Percentiles rank a stretch among this genome's conserved stretches.
These are phyloP conservation scores for Nasturtium officinale DNA, from an alignment of 345 rosid genomes.

Conservation along the genomic window DNA sequence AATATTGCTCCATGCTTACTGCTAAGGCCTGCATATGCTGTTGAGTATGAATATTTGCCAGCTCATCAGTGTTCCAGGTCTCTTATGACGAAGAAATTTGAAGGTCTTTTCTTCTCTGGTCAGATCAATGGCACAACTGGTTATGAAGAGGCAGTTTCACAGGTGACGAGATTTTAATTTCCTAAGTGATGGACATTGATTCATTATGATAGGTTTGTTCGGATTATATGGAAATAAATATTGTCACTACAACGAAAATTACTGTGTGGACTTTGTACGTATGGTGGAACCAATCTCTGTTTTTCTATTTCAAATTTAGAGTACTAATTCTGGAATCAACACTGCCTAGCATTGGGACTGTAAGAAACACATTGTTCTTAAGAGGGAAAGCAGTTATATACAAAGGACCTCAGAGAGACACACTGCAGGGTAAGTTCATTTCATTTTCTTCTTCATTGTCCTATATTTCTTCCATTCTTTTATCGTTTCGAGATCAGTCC, in stretches of 20 bases:
- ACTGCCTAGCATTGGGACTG: constrained; percentile 88
- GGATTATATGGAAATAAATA: constrained; percentile 17
- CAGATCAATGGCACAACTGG: constrained; percentile 99
- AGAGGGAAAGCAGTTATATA: constrained; percentile 96
- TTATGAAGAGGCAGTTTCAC: constrained; percentile 99
- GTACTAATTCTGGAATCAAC: constrained; percentile 89
- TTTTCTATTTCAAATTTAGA: constrained; percentile 49
- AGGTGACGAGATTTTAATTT: constrained; percentile 51
- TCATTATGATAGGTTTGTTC: constrained; percentile 2
- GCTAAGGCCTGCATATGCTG: constrained; percentile 99
- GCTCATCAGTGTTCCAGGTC: constrained; percentile 93
- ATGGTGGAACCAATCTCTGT: constrained; percentile 8
- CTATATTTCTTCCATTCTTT: constrained; percentile 9
- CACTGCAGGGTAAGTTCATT: constrained; percentile 71
- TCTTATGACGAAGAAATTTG: constrained; percentile 89
- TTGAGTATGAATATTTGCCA: constrained; percentile 96
- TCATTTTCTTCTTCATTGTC: constrained; percentile 19
- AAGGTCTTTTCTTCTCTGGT: constrained; percentile 98
- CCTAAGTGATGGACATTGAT: constrained; percentile 20
- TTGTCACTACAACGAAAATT: neutral
- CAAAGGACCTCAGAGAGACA: constrained; percentile 97
- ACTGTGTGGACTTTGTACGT: constrained; percentile 10
- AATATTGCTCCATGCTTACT: constrained; percentile 91
- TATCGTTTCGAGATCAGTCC: neutral
- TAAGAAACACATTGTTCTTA: constrained; percentile 81